Percentiles rank a stretch among this genome's conserved stretches.
Evolutionary conservation across 2,329 filamentous ascomycete genomes (phyloP).

Genomic region (Colletotrichum abscissum): DNA sequence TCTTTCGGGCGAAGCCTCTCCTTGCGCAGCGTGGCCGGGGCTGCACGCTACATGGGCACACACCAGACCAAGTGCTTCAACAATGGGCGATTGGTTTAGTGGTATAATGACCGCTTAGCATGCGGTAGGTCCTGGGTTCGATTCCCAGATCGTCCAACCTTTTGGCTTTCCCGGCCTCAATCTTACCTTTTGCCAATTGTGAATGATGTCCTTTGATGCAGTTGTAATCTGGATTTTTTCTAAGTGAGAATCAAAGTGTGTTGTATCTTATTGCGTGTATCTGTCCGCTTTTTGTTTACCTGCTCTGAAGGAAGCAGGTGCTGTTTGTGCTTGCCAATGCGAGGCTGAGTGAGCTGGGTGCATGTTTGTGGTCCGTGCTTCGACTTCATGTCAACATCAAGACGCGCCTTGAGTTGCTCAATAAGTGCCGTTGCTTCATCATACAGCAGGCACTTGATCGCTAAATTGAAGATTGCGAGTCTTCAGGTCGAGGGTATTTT

Average conservation of each 20-base stretch:
- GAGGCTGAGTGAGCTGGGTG: not conserved
- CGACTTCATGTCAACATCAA: not conserved
- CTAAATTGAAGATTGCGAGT: not conserved
- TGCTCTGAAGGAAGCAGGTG: not conserved
- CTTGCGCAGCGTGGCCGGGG: accelerated
- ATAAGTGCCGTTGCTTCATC: not conserved
- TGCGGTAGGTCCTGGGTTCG: conserved; percentile 35
- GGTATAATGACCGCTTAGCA: conserved; percentile 36
- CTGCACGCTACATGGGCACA: accelerated
- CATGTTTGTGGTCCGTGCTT: not conserved
- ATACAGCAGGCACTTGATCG: accelerated
- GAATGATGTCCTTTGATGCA: not conserved
- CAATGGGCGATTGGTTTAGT: conserved; percentile 34
- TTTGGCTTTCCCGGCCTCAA: accelerated
- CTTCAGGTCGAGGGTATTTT: accelerated
- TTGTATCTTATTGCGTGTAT: no score
- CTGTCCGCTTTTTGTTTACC: no score
- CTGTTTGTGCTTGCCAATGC: not conserved
- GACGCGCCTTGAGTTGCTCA: not conserved
- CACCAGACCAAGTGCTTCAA: accelerated
- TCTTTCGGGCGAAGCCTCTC: not conserved
- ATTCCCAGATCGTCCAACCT: conserved; percentile 32
- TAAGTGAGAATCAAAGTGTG: no score
- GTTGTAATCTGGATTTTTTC: no score
- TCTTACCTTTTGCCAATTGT: not conserved